Percentiles rank a stretch among this genome's conserved stretches.
Evolutionary conservation across 306 rosid genomes (phyloP).

Genomic region (Citrullus mucosospermus): DNA sequence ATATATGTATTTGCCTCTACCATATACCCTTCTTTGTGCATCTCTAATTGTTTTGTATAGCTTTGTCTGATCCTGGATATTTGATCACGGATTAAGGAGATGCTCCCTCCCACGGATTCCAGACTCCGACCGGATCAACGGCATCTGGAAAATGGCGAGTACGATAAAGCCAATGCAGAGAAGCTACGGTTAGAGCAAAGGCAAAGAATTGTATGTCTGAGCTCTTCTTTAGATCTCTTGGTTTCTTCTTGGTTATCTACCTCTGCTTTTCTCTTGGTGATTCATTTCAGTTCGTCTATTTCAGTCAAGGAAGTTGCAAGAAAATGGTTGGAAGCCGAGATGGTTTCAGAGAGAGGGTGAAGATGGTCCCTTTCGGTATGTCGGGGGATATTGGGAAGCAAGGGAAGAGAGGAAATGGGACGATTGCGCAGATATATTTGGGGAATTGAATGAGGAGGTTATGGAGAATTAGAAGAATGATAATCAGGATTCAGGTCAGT

Average conservation of each 20-base stretch:
- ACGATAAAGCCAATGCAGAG: slow-evolving; percentile 82
- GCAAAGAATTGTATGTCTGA: slow-evolving; percentile 79
- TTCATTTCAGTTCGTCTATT: not conserved
- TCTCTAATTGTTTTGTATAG: slow-evolving; percentile 42
- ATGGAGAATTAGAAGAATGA: slow-evolving; percentile 21
- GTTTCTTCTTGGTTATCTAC: not conserved
- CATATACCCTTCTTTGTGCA: slow-evolving; percentile 25
- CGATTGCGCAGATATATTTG: slow-evolving; percentile 75
- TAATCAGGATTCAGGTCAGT: slow-evolving; percentile 39
- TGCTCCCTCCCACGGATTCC: slow-evolving; percentile 97
- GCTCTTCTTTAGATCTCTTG: not conserved
- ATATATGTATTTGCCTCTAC: slow-evolving; percentile 21
- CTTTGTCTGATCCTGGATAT: slow-evolving; percentile 77
- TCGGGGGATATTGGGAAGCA: slow-evolving; percentile 90
- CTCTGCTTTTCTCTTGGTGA: not conserved
- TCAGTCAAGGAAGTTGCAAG: slow-evolving; percentile 90
- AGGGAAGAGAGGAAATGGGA: slow-evolving; percentile 55
- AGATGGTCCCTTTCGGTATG: slow-evolving; percentile 51
- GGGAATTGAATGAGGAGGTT: slow-evolving; percentile 42
- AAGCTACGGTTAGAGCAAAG: slow-evolving; percentile 85
- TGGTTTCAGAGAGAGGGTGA: slow-evolving; percentile 71
- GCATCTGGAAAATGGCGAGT: slow-evolving; percentile 88
- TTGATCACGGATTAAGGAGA: slow-evolving; percentile 97
- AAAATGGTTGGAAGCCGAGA: slow-evolving; percentile 82
- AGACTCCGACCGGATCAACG: slow-evolving; percentile 96